A percentile compares a stretch with the other conserved stretches of the same genome.
phyloP scores from a whole-genome alignment of 768 basidiomycete species.

The Crepidotus variabilis region DNA sequence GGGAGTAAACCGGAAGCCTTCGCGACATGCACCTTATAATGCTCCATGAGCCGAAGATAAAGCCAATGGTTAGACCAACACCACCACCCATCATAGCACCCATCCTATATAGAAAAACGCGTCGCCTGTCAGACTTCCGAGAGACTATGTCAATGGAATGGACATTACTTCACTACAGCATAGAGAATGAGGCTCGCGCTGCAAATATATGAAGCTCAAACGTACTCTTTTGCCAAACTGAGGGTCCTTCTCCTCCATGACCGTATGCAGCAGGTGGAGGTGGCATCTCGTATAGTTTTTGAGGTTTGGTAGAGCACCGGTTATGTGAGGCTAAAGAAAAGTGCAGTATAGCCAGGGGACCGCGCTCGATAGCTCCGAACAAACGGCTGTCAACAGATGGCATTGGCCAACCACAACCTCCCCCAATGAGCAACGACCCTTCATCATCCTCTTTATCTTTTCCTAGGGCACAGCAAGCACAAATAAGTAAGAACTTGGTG shows the following conservation, averaged over 20 bases:
- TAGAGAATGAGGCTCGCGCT: conserved; percentile 10
- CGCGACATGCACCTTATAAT: conserved; percentile 68
- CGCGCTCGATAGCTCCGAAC: conserved; percentile 2
- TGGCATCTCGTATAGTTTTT: conserved; percentile 9
- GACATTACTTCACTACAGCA: conserved; percentile 54
- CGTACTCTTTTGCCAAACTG: conserved; percentile 77
- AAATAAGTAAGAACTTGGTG: conserved; percentile 64
- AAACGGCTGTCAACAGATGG: conserved; percentile 18
- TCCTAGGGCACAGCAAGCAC: conserved; percentile 78
- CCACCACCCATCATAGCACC: conserved; percentile 90
- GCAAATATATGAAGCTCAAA: conserved; percentile 11
- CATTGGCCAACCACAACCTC: not conserved
- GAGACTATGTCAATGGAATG: not conserved
- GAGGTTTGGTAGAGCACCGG: conserved; percentile 7
- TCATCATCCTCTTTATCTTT: conserved; percentile 37
- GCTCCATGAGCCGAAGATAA: conserved; percentile 93
- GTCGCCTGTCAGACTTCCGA: not conserved
- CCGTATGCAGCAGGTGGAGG: conserved; percentile 27
- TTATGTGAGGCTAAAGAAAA: not conserved
- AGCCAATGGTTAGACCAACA: conserved; percentile 95
- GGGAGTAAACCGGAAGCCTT: not conserved
- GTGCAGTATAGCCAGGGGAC: not conserved
- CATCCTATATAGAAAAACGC: conserved; percentile 47
- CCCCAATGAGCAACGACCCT: conserved; percentile 14
- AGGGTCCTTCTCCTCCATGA: conserved; percentile 54